Base-by-base conservation (phyloP, 768 basidiomycete genomes). In the Dendrothele bispora region DNA sequence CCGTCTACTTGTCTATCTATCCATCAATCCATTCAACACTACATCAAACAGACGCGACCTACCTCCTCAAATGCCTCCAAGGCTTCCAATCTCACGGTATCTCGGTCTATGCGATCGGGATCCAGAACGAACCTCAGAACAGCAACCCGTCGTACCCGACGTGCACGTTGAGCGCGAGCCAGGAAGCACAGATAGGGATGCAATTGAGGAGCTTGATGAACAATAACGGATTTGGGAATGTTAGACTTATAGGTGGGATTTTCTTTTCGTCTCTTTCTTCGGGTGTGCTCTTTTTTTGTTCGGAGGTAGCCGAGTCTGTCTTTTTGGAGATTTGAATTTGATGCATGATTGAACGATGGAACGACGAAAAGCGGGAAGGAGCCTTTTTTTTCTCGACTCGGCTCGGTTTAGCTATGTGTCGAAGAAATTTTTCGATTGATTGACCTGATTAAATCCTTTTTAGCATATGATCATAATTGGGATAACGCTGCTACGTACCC, bases 91-190 rank as follows among this genome's bases (percentile, higher is more conserved):
- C 51, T 49, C 66, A 87, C 55, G 85, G 86, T 1, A 75, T 87
- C 42, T 58, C 65, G 1, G 58, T 82, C 12, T 88, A 83, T 49
- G 86, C 85, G 0, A 77, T 91, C 36, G 70, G 74, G 0, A 80
- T 86, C 35, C 72, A 90, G 72, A 80, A 80, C 50, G 77, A 80
- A 55, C 76, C 76, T 5, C 71, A 77, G 59, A 74, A 78, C 58
- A 80, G 70, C 52, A 77, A 88, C 52, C 71, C 82, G 0, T 84
- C 84, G 0, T 89, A 90, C 50, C 88, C 88, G 1, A 80, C 83
- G 0, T 80, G 79, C 46, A 70, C 58, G 1, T 74, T 90, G 65
- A 71, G 75, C 1, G 70, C 79, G 2, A 64, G 69, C 3, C 63
- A 77, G 3, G 83, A 86, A 59, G 87, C 79, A 0, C 66, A 79